These are phyloP conservation scores for Fusarium sp. DNA, from an alignment of 2,329 filamentous ascomycete species.

Conservation along the genomic window DNA sequence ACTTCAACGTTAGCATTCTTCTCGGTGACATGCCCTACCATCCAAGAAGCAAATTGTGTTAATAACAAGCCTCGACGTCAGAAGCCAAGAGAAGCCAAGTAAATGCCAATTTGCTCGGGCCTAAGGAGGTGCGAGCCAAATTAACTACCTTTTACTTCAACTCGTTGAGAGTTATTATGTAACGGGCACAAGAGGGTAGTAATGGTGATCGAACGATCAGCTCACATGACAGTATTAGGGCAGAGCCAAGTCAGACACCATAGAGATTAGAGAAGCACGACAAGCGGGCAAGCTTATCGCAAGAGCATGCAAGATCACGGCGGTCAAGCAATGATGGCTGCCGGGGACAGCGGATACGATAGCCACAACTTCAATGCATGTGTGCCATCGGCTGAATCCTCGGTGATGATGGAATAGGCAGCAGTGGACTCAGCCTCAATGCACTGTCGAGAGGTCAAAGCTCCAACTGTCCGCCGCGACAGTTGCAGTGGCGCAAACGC, in stretches of 20 bases:
- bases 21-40: neutral
- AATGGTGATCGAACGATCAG: neutral
- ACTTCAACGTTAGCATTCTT: neutral
- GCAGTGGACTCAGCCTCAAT: neutral
- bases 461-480: neutral
- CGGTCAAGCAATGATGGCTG: neutral
- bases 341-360: neutral
- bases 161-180: neutral
- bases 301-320: neutral
- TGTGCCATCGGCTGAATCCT: neutral
- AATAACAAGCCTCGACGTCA: neutral
- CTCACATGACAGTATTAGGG: neutral
- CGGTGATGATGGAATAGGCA: neutral
- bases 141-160: neutral
- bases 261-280: neutral
- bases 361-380: neutral
- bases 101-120: neutral
- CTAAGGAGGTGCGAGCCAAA: neutral
- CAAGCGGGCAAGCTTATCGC: neutral
- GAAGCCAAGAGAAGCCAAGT: neutral
- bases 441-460: neutral
- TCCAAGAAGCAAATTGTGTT: neutral
- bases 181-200: neutral
- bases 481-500: neutral
- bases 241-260: neutral